Percentiles rank a stretch among this genome's conserved stretches.
phyloP scores from a whole-genome alignment of 2,329 filamentous ascomycete species.

The Ophiostoma australiae region DNA sequence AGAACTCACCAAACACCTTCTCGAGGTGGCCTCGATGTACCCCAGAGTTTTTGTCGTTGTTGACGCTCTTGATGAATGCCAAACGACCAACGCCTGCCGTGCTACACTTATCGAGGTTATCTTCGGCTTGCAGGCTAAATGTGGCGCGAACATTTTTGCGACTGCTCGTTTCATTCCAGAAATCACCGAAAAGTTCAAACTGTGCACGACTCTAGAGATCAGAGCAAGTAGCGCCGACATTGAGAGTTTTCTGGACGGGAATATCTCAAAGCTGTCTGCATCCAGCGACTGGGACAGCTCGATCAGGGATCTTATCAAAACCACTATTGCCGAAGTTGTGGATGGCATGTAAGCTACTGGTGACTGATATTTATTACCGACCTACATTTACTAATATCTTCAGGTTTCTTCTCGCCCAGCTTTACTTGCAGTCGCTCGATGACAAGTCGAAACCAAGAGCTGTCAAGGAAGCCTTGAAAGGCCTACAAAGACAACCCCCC shows the following conservation, averaged over 20 bases:
- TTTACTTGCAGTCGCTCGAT: not conserved
- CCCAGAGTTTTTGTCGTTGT: not conserved
- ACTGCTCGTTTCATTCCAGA: not conserved
- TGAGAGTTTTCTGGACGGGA: not conserved
- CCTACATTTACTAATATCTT: not conserved
- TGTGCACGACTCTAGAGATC: not conserved
- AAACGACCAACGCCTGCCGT: not conserved
- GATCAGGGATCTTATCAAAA: not conserved
- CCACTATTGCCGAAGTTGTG: not conserved
- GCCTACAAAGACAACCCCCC: not conserved
- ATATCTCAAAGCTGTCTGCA: not conserved
- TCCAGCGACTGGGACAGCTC: not conserved
- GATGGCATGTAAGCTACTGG: not conserved
- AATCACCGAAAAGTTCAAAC: not conserved
- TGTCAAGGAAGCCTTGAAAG: not conserved
- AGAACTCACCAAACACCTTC: not conserved
- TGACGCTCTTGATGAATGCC: constrained; percentile 1
- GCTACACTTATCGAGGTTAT: not conserved
- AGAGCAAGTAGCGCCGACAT: not conserved
- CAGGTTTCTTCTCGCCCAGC: constrained; percentile 4
- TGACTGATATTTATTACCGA: not conserved
- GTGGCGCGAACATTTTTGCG: not conserved
- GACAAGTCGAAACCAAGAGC: not conserved
- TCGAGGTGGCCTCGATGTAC: not conserved
- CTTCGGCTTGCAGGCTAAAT: not conserved